Evolutionary conservation across 768 basidiomycete genomes (phyloP), one percentile per base, ranked within the genome.

Genomic region (Russula sp.): DNA sequence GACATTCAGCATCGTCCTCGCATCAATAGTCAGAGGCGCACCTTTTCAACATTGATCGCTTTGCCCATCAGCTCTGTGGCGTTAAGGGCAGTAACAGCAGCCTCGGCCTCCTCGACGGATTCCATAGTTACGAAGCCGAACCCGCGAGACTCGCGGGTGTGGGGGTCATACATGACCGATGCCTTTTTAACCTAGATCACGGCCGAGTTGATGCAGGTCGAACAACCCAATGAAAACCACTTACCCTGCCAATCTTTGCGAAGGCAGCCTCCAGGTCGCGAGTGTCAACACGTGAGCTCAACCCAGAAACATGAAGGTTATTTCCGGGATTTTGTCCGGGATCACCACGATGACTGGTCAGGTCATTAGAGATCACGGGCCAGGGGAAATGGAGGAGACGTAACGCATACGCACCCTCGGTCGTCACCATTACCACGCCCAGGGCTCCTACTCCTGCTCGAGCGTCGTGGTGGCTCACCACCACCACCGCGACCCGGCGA

Each of bases 111-210:
- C 70, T 96, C 95, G 8, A 67, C 72, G 31, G 83, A 82, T 73
- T 85, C 87, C 87, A 91, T 88, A 55, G 86, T 89, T 65, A 97
- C 94, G 75, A 98, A 98, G 16, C 93, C 95, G 69, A 89, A 89
- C 51, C 87, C 87, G 66, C 87, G 85, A 52, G 87, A 92, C 82
- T 82, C 80, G 73, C 82, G 79, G 65, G 82, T 77, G 73, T 85
- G 84, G 27, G 84, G 84, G 73, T 86, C 84, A 71, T 79, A 79
- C 84, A 86, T 86, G 73, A 86, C 79, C 63, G 81, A 77, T 51
- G 79, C 80, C 70, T 85, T 85, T 68, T 79, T 72, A 62, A 85
- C 81, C 92, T 94, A 62, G 47, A 57, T 9, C 22, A 18, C 1
- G 47, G 44, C 22, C 27, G 10, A 31, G 11, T 60, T 49, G 18